Percentiles rank a stretch among this genome's conserved stretches.
phyloP scores from a whole-genome alignment of 164 flowering plant species.

The Taxillus chinensis region DNA sequence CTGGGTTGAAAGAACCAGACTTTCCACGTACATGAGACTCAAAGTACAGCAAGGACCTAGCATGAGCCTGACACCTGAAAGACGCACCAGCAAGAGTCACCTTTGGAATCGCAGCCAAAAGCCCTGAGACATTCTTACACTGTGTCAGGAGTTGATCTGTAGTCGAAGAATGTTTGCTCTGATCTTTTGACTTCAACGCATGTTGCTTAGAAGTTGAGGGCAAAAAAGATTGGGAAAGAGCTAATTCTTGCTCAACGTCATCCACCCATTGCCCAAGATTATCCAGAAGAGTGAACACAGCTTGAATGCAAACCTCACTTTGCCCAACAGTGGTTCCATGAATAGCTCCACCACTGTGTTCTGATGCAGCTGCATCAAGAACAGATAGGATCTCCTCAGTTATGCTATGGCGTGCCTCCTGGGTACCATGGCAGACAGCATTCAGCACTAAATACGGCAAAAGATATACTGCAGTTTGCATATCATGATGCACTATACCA shows the following conservation, averaged over 20 bases:
- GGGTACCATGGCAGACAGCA: conserved; percentile 84
- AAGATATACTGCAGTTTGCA: conserved; percentile 85
- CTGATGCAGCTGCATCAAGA: conserved; percentile 85
- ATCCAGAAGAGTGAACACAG: conserved; percentile 93
- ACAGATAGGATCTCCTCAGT: conserved; percentile 86
- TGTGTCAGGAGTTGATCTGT: conserved; percentile 52
- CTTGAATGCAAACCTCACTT: conserved; percentile 95
- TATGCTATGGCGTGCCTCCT: conserved; percentile 78
- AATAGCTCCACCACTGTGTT: conserved; percentile 43
- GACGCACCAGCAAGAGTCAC: conserved; percentile 89
- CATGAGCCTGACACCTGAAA: conserved; percentile 89
- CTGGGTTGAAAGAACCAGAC: conserved; percentile 95
- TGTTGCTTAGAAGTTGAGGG: conserved; percentile 42
- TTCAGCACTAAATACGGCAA: conserved; percentile 87
- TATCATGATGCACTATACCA: conserved; percentile 92
- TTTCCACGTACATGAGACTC: conserved; percentile 77
- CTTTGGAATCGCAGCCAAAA: conserved; percentile 79
- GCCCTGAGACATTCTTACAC: conserved; percentile 74
- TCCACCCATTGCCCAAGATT: conserved; percentile 99
- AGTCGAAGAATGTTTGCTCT: conserved; percentile 18
- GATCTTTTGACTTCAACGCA: conserved; percentile 34
- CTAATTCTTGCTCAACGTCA: conserved; percentile 74
- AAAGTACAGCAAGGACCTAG: conserved; percentile 88
- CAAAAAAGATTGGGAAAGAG: conserved; percentile 69
- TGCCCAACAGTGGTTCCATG: conserved; percentile 59